Conservation (phyloP, 1,284 basidiomycete genomes). For the Violaceomyces palustris region DNA sequence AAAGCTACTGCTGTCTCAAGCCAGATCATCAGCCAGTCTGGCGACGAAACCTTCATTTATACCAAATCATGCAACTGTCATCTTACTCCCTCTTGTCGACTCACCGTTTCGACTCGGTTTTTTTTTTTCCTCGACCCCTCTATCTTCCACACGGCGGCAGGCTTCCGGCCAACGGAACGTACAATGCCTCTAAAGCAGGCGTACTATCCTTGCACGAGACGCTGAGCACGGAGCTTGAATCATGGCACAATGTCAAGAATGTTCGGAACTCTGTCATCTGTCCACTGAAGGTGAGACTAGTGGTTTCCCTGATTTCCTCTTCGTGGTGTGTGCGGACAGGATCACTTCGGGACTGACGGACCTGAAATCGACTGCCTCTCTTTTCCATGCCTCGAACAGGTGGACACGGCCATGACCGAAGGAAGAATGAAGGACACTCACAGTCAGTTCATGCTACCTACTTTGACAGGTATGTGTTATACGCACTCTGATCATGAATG, state of each 20-base stretch:
- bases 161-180: slow-evolving; percentile 27
- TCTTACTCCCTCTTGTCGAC: not conserved
- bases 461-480: slow-evolving; percentile 12
- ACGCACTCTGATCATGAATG: not conserved
- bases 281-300: slow-evolving; percentile 23
- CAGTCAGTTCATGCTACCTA: slow-evolving; percentile 33
- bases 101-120: not conserved
- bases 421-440: slow-evolving; percentile 29
- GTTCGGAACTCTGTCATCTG: slow-evolving; percentile 32
- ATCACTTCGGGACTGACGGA: not conserved
- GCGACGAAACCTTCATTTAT: no score
- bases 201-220: slow-evolving; percentile 24
- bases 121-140: not conserved
- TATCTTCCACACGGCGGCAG: slow-evolving; percentile 1
- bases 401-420: slow-evolving; percentile 36
- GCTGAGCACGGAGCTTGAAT: slow-evolving; percentile 24
- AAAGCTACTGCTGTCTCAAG: no score
- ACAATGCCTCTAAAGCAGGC: slow-evolving; percentile 37
- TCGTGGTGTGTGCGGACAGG: not conserved
- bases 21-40: no score
- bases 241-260: slow-evolving; percentile 32
- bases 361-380: not conserved
- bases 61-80: no score
- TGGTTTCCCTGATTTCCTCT: not conserved
- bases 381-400: not conserved